Evolutionary conservation across 192 early-diverging fungal genomes (phyloP), one percentile per base, ranked within the genome.

Genomic region (Endogone sp.): DNA sequence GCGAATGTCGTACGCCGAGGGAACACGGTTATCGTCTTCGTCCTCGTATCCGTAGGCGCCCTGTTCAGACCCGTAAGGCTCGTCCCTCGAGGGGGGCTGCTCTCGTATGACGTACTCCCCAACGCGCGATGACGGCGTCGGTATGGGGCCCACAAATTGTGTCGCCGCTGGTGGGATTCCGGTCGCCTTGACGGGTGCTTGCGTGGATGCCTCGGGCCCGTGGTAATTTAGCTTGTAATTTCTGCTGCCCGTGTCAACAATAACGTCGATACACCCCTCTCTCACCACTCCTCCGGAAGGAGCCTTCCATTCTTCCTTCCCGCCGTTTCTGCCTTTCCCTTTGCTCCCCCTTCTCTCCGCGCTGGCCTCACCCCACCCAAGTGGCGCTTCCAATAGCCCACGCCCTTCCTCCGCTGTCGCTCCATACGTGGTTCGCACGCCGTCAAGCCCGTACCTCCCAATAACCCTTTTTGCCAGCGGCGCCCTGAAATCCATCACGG

Each of bases 401-500:
- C 10, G 37, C n/a, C 27, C 63, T 65, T 27, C 71, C 67, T 22
- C 73, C 69, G 3, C 71, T 61, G 11, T 56, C 26, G 20, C 54
- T 13, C 29, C 61, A 49, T 32, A 60, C 54, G 22, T 59, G 67
- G 54, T 68, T 66, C 44, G 27, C 55, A 26, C 70, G 74, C 16
- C 65, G 68, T 64, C 72, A 78, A 11, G 37, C 16, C 37, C 37
- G 37, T 11, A 49, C 37, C 37, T 49, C 6, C 9, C 16, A 11
- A 16, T 49, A 11, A 6, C 37, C 37, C 6, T 49, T 16, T 16
- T 49, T 16, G 37, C 37, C 2, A 78, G 32, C 21, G 77, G 77
- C 2, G 66, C 68, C 29, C 66, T 66, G 23, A 71, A 71, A 62
- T 84, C 84, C 23, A 84, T 78, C 2, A 74, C 79, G 11, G 84